Percentiles rank a stretch among this genome's conserved stretches.
phyloP scores from a whole-genome alignment of 2,329 filamentous ascomycete genomes.

The Alternaria rosae region DNA sequence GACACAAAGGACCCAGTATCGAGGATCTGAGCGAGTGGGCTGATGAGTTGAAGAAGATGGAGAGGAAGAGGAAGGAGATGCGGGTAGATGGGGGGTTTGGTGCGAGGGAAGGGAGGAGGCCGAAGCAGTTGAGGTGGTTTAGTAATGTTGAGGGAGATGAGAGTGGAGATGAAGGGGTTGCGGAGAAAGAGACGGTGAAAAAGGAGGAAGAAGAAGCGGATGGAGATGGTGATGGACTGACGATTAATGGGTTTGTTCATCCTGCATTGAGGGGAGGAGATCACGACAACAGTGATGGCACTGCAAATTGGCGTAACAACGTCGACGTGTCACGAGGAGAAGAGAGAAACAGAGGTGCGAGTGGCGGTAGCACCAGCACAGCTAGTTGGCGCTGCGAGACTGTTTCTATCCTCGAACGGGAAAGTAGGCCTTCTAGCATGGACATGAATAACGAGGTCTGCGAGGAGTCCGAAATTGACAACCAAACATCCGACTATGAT shows the following conservation, averaged over 20 bases:
- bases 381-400: not conserved
- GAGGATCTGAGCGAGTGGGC: slow-evolving; percentile 15
- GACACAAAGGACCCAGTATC: slow-evolving; percentile 8
- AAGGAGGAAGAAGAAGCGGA: not conserved
- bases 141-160: not conserved
- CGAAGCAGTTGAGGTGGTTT: not conserved
- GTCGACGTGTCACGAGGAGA: too few species aligned
- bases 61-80: slow-evolving; percentile 5
- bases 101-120: not conserved
- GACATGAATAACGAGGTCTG: not conserved
- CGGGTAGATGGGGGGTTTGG: not conserved
- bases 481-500: not conserved
- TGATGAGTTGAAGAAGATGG: slow-evolving; percentile 14
- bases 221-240: not conserved
- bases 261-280: not conserved
- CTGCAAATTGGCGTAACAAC: too few species aligned
- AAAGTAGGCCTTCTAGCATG: not conserved
- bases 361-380: not conserved
- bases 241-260: not conserved
- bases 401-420: not conserved
- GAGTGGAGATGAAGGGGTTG: rapidly evolving
- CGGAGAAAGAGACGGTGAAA: not conserved
- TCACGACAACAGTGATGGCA: not conserved
- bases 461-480: not conserved
- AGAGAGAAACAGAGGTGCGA: not conserved